Evolutionary conservation across 2,329 filamentous ascomycete species (phyloP), one percentile per base, ranked within the genome.

Genomic region (Fusarium subtropicale): DNA sequence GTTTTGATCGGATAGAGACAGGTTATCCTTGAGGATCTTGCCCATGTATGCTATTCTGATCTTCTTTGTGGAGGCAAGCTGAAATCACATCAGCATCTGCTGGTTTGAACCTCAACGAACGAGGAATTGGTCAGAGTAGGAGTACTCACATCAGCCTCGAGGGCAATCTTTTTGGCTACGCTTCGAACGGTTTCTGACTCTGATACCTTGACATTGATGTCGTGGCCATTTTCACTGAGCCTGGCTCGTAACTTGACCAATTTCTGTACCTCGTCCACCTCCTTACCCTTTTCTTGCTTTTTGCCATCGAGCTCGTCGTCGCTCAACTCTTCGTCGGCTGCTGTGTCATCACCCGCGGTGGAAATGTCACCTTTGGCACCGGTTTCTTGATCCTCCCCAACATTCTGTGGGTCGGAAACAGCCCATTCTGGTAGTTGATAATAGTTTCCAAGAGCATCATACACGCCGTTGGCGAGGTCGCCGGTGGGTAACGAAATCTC

Each of bases 1-100:
- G 50, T 91, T 91, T 72, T 96, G 91, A 5, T 86, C 85, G 45
- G 83, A 79, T 20, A 97, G 81, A 1, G 90, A 85, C 22, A 87
- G 77, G 56, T 85, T 84, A 68, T 95, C 92, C 69, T 90, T 89
- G 46, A 97, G 85, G 52, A 94, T 87, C 76, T 90, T 93, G 71
- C 94, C 94, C 79, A 96, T 86, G 77, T 97, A 97, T 22, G 89
- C 90, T 62, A 97, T 86, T 56, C 88, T 88, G 52, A 97, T 83
- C 48, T 84, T 86, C 65, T 87, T 88, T 45, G 81, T 82, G 10
- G 82, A 76, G 3, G 85, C 78, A 33, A 94, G 81, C 91, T 91
- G 71, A 18, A 36, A 8, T 3, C 2, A 18, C 33, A 62, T 74
- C 30, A 75, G 60, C 33, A 33, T 48, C 16, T 15, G 11, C 45